These are phyloP conservation scores for Epichloe bromicola DNA, from an alignment of 2,329 filamentous ascomycete species.

Conservation along the genomic window DNA sequence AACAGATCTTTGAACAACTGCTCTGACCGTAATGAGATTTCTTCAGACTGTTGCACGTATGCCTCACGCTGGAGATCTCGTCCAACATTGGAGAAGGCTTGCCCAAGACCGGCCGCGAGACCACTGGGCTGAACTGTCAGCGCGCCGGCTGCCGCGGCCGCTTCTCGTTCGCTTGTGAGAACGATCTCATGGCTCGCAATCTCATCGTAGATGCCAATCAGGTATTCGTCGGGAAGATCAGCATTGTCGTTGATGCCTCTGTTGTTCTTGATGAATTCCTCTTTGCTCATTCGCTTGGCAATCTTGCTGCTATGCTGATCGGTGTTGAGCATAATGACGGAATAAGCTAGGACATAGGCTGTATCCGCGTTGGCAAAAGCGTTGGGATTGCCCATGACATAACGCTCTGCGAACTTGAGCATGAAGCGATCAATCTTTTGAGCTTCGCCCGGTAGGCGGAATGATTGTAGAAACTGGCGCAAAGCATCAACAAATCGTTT, in stretches of 20 bases:
- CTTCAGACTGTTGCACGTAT: conserved; percentile 87
- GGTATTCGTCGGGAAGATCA: conserved; percentile 85
- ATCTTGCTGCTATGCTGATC: conserved; percentile 89
- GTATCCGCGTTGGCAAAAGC: conserved; percentile 98
- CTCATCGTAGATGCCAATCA: conserved; percentile 81
- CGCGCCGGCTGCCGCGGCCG: conserved; percentile 66
- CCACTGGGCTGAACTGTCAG: conserved; percentile 42
- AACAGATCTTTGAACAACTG: conserved; percentile 91
- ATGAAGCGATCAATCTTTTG: conserved; percentile 99
- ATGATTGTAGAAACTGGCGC: conserved; percentile 83
- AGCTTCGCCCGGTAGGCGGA: conserved; percentile 86
- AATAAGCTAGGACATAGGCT: conserved; percentile 90
- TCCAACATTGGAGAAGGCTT: conserved; percentile 82
- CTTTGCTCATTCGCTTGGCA: conserved; percentile 74
- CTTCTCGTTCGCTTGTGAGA: conserved; percentile 79
- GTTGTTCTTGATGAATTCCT: conserved; percentile 99
- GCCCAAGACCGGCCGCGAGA: conserved; percentile 70
- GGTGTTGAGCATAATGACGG: conserved; percentile 91
- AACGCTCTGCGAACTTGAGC: conserved; percentile 96
- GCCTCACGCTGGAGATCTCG: conserved; percentile 86
- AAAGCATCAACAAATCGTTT: conserved; percentile 87
- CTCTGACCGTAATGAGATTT: conserved; percentile 61
- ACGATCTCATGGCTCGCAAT: conserved; percentile 89
- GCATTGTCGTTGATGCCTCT: conserved; percentile 94
- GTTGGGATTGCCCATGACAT: conserved; percentile 88